Percentiles rank a stretch among this genome's conserved stretches.
These are phyloP conservation scores for Coleophoma cylindrospora DNA, from an alignment of 2,329 filamentous ascomycete species.

Conservation along the genomic window DNA sequence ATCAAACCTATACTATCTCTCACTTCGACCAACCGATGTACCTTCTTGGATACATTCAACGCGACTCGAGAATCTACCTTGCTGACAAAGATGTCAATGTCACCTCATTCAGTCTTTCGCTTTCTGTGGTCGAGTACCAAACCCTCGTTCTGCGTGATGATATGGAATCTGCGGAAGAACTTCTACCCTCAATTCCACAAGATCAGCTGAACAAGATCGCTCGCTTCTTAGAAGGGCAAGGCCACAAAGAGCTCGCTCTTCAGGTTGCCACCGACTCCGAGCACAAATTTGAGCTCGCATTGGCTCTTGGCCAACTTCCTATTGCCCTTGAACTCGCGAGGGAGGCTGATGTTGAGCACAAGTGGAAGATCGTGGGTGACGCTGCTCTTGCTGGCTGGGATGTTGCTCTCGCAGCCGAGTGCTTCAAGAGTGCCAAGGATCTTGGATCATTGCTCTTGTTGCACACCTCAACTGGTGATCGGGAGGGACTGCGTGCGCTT, in stretches of 20 bases:
- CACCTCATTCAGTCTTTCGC: conserved; percentile 83
- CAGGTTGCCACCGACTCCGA: conserved; percentile 93
- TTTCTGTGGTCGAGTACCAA: conserved; percentile 94
- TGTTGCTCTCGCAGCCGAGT: conserved; percentile 81
- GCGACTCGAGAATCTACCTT: conserved; percentile 92
- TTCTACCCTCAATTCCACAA: conserved; percentile 78
- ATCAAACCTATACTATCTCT: conserved; percentile 95
- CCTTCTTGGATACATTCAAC: conserved; percentile 87
- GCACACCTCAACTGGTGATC: conserved; percentile 80
- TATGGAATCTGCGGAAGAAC: conserved; percentile 82
- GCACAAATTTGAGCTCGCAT: conserved; percentile 91
- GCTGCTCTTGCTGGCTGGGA: conserved; percentile 85
- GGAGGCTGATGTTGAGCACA: conserved; percentile 84
- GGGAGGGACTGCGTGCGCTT: conserved; percentile 66
- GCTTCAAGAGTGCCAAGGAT: conserved; percentile 87
- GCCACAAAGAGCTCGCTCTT: conserved; percentile 91
- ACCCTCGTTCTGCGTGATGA: conserved; percentile 91
- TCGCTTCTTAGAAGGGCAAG: conserved; percentile 93
- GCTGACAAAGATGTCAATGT: conserved; percentile 93
- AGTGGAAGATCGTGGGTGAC: conserved; percentile 97
- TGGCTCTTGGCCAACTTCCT: conserved; percentile 76
- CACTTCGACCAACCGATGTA: conserved; percentile 97
- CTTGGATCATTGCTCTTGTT: conserved; percentile 83
- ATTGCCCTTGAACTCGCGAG: conserved; percentile 82
- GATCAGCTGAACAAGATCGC: conserved; percentile 98